Evolutionary conservation across 108 stramenopile species (phyloP).

Genomic region (Stephanodiscus triporus): DNA sequence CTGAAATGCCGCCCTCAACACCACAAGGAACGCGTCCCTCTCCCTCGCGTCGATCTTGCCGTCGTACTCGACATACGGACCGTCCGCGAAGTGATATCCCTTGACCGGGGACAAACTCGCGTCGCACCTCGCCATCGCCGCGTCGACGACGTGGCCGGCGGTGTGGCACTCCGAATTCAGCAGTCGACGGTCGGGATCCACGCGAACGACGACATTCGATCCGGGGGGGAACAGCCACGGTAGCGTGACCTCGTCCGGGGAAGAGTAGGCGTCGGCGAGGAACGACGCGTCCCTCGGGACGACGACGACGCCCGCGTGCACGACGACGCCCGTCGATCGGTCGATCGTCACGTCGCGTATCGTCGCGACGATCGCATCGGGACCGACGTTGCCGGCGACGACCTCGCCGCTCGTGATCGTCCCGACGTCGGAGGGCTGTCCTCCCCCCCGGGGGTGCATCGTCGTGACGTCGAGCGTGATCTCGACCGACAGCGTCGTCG

Average conservation of each 20-base stretch:
- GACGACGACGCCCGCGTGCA: constrained; percentile 56
- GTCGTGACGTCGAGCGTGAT: constrained; percentile 68
- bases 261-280: neutral
- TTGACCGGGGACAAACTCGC: constrained; percentile 61
- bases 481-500: constrained; percentile 23
- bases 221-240: constrained; percentile 20
- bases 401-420: no score
- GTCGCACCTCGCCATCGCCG: constrained; percentile 72
- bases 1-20: constrained; percentile 57
- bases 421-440: constrained; percentile 85
- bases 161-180: constrained; percentile 84
- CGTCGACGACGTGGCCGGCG: constrained; percentile 89
- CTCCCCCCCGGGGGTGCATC: constrained; percentile 87
- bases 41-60: constrained; percentile 50
- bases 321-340: constrained; percentile 60
- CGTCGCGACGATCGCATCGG: constrained; percentile 14
- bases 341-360: constrained; percentile 69
- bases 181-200: constrained; percentile 55
- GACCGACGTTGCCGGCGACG: constrained; percentile 23
- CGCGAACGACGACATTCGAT: constrained; percentile 52
- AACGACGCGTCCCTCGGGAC: neutral
- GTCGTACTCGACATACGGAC: constrained; percentile 84
- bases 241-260: constrained; percentile 7
- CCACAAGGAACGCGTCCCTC: constrained; percentile 43
- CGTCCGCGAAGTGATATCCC: constrained; percentile 88